These are phyloP conservation scores for Aspergillus pseudoterreus DNA, from an alignment of 2,329 filamentous ascomycete genomes.

Conservation along the genomic window DNA sequence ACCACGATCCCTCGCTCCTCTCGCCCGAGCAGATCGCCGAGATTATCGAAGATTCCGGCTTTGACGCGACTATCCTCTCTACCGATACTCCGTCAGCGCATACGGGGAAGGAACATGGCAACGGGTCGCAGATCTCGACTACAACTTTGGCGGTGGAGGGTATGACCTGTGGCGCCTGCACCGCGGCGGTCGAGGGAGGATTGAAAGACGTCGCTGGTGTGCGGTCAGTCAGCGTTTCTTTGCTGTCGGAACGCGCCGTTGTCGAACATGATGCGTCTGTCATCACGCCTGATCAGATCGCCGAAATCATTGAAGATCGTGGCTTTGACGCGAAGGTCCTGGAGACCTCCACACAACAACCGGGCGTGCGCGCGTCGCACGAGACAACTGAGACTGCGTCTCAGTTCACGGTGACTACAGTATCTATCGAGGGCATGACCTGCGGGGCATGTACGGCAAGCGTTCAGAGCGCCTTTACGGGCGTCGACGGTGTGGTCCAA, in stretches of 20 bases:
- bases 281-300: slow-evolving; percentile 52
- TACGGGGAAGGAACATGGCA: slow-evolving; percentile 33
- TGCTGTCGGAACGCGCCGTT: slow-evolving; percentile 80
- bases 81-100: slow-evolving; percentile 66
- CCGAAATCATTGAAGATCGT: slow-evolving; percentile 60
- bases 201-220: slow-evolving; percentile 73
- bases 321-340: slow-evolving; percentile 79
- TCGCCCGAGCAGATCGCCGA: slow-evolving; percentile 73
- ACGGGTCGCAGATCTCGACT: slow-evolving; percentile 45
- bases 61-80: slow-evolving; percentile 84
- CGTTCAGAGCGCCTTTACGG: slow-evolving; percentile 76
- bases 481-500: slow-evolving; percentile 71
- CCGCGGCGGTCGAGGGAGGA: slow-evolving; percentile 76
- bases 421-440: slow-evolving; percentile 94
- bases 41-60: slow-evolving; percentile 86
- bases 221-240: slow-evolving; percentile 73
- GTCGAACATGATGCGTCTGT: slow-evolving; percentile 68
- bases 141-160: slow-evolving; percentile 78
- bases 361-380: slow-evolving; percentile 31
- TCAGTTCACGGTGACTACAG: slow-evolving; percentile 65
- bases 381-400: slow-evolving; percentile 30
- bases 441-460: slow-evolving; percentile 95
- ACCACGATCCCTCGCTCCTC: slow-evolving; percentile 75
- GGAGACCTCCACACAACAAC: slow-evolving; percentile 56
- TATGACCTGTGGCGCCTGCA: slow-evolving; percentile 90